Base-by-base conservation (phyloP, 2,329 filamentous ascomycete genomes). In the Diplodia sapinea region DNA sequence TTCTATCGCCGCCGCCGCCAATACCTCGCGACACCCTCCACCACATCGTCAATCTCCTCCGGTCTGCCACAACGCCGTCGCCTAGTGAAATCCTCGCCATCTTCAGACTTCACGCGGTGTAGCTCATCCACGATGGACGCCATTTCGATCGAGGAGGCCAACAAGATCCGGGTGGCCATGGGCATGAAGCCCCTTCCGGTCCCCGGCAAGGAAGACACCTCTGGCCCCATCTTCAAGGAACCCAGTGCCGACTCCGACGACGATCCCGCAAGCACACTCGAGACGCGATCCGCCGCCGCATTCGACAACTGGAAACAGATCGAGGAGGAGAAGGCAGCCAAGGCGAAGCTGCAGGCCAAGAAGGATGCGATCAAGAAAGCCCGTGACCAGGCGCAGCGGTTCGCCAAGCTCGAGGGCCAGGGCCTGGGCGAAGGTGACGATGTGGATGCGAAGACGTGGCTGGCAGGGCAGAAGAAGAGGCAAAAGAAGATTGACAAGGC, bases 121-220 rank as follows among this genome's bases (percentile, higher is more conserved):
- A 17, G 7, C 7, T 6, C 50, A 26, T 74, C 78, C 72, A 74
- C 56, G 40, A 74, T 76, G 74, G 73, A 78, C 70, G 75, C 77
- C 64, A 73, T 79, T 57, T 76, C 75, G 66, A 94, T 98, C 76
- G 92, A 96, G 80, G 93, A 97, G 85, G 93, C 92, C 72, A 98
- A 98, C 82, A 91, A 94, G 76, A 90, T 97, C 75, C 93, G 94
- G 74, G 85, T 90, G 73, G 92, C 93, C 61, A 88, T 97, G 82
- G 94, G 94, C 75, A 88, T 97, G 84, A 92, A 94, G 76, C 94
- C 93, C 31, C 83, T 98, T 74, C 92, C 93, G 29, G 91, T 96
- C 12, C 91, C 94, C 31, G 92, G 92, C 71, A 85, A 84, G 68
- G 79, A 80, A 75, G 67, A 79, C 7, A 78, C 79, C 70, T 71